Evolutionary conservation across 1,139 yeast species (phyloP).

Genomic region (Saccharomyces hybrid): DNA sequence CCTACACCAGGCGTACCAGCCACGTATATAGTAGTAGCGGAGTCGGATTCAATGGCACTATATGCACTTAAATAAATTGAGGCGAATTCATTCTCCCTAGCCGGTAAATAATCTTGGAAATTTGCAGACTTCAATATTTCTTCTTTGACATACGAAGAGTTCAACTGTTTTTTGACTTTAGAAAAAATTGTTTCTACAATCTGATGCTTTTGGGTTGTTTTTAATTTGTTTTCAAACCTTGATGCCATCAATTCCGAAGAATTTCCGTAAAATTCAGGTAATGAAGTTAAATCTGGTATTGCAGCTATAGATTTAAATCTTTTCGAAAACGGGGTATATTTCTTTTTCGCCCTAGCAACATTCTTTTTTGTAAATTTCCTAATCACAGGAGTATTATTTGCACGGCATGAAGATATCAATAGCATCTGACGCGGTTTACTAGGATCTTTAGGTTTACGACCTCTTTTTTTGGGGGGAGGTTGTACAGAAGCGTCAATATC

Average conservation of each 20-base stretch:
- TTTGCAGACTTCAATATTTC: slow-evolving; percentile 25
- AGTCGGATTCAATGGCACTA: slow-evolving; percentile 59
- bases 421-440: background rate
- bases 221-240: slow-evolving; percentile 24
- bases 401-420: slow-evolving; percentile 2
- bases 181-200: slow-evolving; percentile 31
- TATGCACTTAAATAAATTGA: slow-evolving; percentile 66
- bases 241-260: slow-evolving; percentile 22
- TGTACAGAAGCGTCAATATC: background rate
- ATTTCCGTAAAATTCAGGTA: slow-evolving; percentile 24
- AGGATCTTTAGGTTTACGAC: slow-evolving; percentile 1
- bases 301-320: slow-evolving; percentile 25
- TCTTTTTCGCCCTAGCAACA: slow-evolving; percentile 31
- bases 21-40: slow-evolving; percentile 81
- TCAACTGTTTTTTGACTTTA: slow-evolving; percentile 29
- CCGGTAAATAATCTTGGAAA: slow-evolving; percentile 48
- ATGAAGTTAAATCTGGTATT: slow-evolving; percentile 28
- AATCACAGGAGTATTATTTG: slow-evolving; percentile 8
- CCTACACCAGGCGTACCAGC: slow-evolving; percentile 99
- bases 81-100: slow-evolving; percentile 83
- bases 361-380: slow-evolving; percentile 30
- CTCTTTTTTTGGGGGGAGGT: background rate
- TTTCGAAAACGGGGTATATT: slow-evolving; percentile 32
- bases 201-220: slow-evolving; percentile 23
- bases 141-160: slow-evolving; percentile 30